Evolutionary conservation across 2,329 filamentous ascomycete genomes (phyloP).

Genomic region (Fusarium sarcochroum): DNA sequence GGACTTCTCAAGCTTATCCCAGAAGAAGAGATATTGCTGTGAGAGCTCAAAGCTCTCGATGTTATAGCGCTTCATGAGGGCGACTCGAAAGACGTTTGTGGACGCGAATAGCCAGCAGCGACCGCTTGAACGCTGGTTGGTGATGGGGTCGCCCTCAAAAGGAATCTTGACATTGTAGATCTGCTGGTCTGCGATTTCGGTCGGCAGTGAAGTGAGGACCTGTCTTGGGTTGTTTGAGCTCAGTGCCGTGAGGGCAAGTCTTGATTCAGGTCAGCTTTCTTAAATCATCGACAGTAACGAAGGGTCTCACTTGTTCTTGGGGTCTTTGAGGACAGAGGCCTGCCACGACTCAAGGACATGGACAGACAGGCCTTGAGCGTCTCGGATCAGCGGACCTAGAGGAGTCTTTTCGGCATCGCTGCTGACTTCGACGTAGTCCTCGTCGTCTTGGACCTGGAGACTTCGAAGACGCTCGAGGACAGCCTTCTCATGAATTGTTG

Average conservation of each 20-base stretch:
- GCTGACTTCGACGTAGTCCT: conserved; percentile 67
- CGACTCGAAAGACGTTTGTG: conserved; percentile 92
- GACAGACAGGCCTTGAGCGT: conserved; percentile 65
- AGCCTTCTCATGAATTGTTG: conserved; percentile 58
- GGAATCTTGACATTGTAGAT: conserved; percentile 88
- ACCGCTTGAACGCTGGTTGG: conserved; percentile 85
- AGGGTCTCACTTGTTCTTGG: conserved; percentile 71
- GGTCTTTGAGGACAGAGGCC: conserved; percentile 71
- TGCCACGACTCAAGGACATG: conserved; percentile 71
- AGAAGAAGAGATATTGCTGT: conserved; percentile 91
- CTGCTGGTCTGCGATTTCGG: conserved; percentile 78
- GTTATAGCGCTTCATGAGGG: conserved; percentile 86
- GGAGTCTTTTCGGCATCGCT: conserved; percentile 51
- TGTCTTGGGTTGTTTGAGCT: conserved; percentile 75
- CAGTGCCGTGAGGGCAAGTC: conserved; percentile 82
- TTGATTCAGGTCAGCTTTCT: conserved; percentile 50
- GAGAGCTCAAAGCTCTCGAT: conserved; percentile 87
- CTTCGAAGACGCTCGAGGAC: conserved; percentile 60
- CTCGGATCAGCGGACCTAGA: conserved; percentile 28
- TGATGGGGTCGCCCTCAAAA: conserved; percentile 84
- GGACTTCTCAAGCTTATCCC: conserved; percentile 93
- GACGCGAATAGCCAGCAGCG: conserved; percentile 94
- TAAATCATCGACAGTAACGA: not conserved
- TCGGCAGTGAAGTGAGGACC: conserved; percentile 74
- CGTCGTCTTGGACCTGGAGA: conserved; percentile 64